Evolutionary conservation across 805 yeast genomes (phyloP).

Genomic region (Wickerhamiella cacticola): DNA sequence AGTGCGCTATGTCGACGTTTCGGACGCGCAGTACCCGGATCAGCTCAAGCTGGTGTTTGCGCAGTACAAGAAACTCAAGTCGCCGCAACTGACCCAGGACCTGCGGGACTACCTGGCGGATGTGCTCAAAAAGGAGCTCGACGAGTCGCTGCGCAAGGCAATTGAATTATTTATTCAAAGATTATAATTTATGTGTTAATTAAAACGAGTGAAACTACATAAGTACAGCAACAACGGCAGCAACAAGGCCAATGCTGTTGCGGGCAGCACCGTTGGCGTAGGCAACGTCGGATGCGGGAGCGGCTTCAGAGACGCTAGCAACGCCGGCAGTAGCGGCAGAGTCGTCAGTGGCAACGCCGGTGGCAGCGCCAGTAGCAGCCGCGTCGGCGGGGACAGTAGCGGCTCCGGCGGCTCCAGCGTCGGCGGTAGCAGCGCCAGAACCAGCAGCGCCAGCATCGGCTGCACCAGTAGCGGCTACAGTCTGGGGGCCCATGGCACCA

Average conservation of each 20-base stretch:
- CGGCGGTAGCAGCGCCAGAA: background rate
- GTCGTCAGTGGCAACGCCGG: background rate
- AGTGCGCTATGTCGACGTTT: slow-evolving; percentile 40
- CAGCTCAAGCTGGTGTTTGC: slow-evolving; percentile 58
- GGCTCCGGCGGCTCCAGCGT: background rate
- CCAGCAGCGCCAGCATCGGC: background rate
- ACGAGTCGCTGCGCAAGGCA: slow-evolving; percentile 19
- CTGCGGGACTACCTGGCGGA: slow-evolving; percentile 21
- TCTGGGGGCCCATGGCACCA: no score
- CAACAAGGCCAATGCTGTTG: background rate
- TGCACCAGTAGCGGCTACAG: background rate
- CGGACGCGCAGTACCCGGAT: slow-evolving; percentile 40
- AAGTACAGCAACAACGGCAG: background rate
- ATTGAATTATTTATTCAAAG: slow-evolving; percentile 18
- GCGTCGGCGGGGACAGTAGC: background rate
- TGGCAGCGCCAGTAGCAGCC: background rate
- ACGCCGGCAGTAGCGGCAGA: background rate
- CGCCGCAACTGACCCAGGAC: slow-evolving; percentile 19
- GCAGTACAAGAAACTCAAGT: slow-evolving; percentile 36
- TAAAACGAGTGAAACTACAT: no score
- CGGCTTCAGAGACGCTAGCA: background rate
- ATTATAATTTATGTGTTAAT: no score
- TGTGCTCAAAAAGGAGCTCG: slow-evolving; percentile 15
- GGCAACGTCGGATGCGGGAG: background rate
- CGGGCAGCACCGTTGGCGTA: background rate